A percentile compares a stretch with the other conserved stretches of the same genome.
These are phyloP conservation scores for Botrytis galanthina DNA, from an alignment of 2,329 filamentous ascomycete species.

Conservation along the genomic window DNA sequence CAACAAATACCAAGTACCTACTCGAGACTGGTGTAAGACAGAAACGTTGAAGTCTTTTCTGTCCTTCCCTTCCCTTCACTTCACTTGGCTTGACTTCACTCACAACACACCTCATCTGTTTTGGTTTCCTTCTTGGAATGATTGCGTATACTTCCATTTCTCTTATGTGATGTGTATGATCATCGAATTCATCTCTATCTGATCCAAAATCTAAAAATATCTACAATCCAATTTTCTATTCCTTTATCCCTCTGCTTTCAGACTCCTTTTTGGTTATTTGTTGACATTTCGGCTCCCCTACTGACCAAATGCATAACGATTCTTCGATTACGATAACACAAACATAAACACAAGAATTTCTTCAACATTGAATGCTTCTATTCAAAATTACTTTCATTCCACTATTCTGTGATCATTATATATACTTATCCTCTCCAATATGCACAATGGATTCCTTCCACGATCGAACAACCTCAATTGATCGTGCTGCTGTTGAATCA, in stretches of 20 bases:
- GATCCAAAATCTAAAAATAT: not conserved
- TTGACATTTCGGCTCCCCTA: conserved; percentile 16
- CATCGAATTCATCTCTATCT: not conserved
- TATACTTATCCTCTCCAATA: conserved; percentile 27
- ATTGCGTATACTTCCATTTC: not conserved
- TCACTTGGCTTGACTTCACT: not conserved
- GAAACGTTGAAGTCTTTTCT: not conserved
- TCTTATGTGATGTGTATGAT: not conserved
- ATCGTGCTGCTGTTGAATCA: conserved; percentile 34
- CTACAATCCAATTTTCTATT: not conserved
- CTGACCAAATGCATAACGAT: not conserved
- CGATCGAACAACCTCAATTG: conserved; percentile 33
- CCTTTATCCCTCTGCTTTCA: conserved; percentile 6
- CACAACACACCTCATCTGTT: not conserved
- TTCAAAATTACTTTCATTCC: conserved; percentile 29
- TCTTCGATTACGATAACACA: conserved; percentile 13
- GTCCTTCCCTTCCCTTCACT: not conserved
- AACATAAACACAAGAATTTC: conserved; percentile 13
- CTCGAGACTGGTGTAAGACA: not conserved
- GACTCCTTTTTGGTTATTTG: conserved; percentile 10
- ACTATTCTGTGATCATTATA: conserved; percentile 27
- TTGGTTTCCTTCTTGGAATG: not conserved
- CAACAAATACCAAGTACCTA: not conserved
- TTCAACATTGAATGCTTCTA: conserved; percentile 27
- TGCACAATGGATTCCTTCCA: conserved; percentile 35